Evolutionary conservation across 129 eudicot species (phyloP).

Genomic region (Escallonia rubra): DNA sequence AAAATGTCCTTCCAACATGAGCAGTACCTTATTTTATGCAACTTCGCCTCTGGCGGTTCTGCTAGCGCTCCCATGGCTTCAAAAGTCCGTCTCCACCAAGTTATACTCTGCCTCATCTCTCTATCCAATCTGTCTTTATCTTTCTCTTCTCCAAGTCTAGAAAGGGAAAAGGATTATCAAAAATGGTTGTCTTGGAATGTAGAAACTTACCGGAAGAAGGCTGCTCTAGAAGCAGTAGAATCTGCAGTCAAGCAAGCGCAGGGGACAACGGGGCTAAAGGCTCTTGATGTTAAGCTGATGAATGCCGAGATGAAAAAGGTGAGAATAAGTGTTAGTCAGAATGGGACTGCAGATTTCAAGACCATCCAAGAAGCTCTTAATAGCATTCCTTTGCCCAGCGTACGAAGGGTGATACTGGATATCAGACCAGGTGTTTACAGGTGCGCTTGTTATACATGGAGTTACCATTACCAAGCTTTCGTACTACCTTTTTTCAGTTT

Average conservation of each 20-base stretch:
- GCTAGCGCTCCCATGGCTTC: slow-evolving; percentile 15
- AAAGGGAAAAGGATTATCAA: slow-evolving; percentile 15
- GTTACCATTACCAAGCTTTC: no score
- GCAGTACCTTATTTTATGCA: background rate
- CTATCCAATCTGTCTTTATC: background rate
- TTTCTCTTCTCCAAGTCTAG: background rate
- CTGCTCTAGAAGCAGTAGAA: background rate
- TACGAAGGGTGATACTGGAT: slow-evolving; percentile 23
- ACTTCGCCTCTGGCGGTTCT: background rate
- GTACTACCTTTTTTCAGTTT: no score
- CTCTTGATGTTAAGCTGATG: slow-evolving; percentile 17
- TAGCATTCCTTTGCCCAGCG: slow-evolving; percentile 28
- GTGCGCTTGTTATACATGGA: slow-evolving; percentile 2
- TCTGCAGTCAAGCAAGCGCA: background rate
- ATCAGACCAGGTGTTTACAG: slow-evolving; percentile 50
- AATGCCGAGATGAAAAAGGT: slow-evolving; percentile 35
- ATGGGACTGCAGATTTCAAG: slow-evolving; percentile 33
- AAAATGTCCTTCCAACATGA: background rate
- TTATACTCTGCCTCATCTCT: slow-evolving; percentile 6
- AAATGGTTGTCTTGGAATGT: slow-evolving; percentile 39
- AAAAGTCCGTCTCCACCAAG: background rate
- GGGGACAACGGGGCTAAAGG: background rate
- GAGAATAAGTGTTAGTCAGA: slow-evolving; percentile 28
- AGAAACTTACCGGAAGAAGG: slow-evolving; percentile 15
- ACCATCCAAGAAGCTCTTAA: slow-evolving; percentile 39